phyloP scores from a whole-genome alignment of 768 basidiomycete species.

The Butyriboletus loyo region DNA sequence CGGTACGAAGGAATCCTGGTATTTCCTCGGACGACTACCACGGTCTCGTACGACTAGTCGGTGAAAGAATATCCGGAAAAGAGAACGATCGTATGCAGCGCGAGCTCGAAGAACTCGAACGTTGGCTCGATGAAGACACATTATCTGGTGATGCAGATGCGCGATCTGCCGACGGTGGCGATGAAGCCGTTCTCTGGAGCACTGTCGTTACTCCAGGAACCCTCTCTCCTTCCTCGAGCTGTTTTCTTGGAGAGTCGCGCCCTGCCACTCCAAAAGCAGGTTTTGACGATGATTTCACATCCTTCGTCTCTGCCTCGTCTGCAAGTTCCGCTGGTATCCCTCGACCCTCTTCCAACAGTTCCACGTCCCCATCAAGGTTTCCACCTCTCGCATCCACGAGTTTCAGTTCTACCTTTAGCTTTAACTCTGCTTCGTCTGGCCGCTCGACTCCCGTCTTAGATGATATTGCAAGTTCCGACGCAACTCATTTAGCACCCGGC shows the following conservation, averaged over 20 bases:
- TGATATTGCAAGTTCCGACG: conserved; percentile 14
- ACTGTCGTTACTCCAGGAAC: conserved; percentile 32
- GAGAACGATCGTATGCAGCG: conserved; percentile 37
- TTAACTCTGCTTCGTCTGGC: conserved; percentile 20
- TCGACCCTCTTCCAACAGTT: neutral
- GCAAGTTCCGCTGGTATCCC: conserved; percentile 3
- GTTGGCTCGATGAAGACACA: conserved; percentile 56
- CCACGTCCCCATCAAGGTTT: neutral
- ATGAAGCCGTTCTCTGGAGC: conserved; percentile 40
- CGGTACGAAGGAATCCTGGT: neutral
- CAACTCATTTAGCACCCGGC: conserved; percentile 16
- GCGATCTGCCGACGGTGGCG: conserved; percentile 14
- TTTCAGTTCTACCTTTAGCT: conserved; percentile 31
- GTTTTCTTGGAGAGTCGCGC: conserved; percentile 18
- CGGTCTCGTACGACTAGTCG: conserved; percentile 21
- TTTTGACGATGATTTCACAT: conserved; percentile 81
- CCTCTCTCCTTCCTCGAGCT: conserved; percentile 23
- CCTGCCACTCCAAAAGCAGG: conserved; percentile 37
- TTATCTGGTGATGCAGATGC: conserved; percentile 14
- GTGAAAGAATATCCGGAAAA: conserved; percentile 21
- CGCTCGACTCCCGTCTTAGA: conserved; percentile 26
- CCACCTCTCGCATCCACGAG: conserved; percentile 13
- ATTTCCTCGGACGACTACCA: conserved; percentile 19
- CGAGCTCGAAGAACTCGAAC: conserved; percentile 59
- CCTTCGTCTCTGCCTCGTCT: conserved; percentile 63